These are phyloP conservation scores for Austropuccinia psidii DNA, from an alignment of 1,284 basidiomycete genomes.

Conservation along the genomic window DNA sequence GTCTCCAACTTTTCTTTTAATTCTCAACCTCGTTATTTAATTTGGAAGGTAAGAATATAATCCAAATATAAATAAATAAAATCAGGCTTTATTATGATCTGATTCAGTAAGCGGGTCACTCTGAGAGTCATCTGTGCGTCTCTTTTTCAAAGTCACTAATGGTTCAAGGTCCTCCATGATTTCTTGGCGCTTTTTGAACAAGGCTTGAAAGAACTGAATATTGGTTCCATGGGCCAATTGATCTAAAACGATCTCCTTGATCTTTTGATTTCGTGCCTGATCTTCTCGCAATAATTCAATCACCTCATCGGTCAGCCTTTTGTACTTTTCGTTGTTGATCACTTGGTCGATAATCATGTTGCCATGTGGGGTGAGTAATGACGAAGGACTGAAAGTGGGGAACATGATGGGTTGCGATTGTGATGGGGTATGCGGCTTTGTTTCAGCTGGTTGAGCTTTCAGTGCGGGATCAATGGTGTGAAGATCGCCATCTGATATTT, in stretches of 20 bases:
- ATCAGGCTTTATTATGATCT: no score
- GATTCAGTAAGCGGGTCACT: no score
- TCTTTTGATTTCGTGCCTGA: not conserved
- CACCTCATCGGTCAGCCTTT: not conserved
- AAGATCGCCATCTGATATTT: slow-evolving; percentile 1
- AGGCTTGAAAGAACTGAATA: not conserved
- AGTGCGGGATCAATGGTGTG: slow-evolving; percentile 20
- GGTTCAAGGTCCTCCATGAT: slow-evolving; percentile 5
- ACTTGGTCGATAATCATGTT: not conserved
- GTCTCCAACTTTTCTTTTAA: no score
- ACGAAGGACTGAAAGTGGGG: not conserved
- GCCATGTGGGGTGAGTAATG: not conserved
- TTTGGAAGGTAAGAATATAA: no score
- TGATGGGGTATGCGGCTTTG: not conserved
- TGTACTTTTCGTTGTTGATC: not conserved
- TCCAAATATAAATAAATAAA: no score
- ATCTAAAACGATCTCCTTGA: slow-evolving; percentile 12
- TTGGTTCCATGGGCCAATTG: not conserved
- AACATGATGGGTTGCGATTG: not conserved
- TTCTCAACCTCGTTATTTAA: no score
- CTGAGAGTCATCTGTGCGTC: no score
- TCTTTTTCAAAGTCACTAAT: not conserved
- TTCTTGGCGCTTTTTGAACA: slow-evolving; percentile 2
- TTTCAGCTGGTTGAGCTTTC: not conserved
- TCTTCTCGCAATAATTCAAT: not conserved